Evolutionary conservation across 352 stramenopile genomes (phyloP).

Genomic region (Plasmopara viticola): DNA sequence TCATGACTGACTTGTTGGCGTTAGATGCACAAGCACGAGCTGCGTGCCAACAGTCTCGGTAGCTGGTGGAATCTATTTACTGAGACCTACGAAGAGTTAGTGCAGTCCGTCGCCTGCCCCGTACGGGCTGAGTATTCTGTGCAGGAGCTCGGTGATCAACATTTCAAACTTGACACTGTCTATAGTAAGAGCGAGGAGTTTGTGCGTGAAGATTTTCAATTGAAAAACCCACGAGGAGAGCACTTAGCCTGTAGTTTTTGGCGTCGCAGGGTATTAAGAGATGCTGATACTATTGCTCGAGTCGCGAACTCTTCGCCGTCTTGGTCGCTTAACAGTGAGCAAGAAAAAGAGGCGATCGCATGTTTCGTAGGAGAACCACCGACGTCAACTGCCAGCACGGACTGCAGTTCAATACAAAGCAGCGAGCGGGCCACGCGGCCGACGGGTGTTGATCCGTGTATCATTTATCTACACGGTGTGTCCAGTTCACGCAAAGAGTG

Average conservation of each 20-base stretch:
- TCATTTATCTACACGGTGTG: conserved; percentile 76
- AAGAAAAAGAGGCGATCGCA: conserved; percentile 7
- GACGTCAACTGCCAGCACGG: conserved; percentile 19
- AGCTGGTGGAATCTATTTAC: conserved; percentile 70
- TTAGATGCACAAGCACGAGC: conserved; percentile 48
- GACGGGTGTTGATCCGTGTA: conserved; percentile 31
- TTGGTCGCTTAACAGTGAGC: conserved; percentile 7
- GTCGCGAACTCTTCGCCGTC: not conserved
- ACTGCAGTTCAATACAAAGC: conserved; percentile 22
- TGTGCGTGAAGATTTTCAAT: conserved; percentile 52
- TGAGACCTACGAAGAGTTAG: conserved; percentile 65
- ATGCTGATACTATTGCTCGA: conserved; percentile 21
- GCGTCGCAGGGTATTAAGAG: conserved; percentile 22
- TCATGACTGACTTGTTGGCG: conserved; percentile 2
- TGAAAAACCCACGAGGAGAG: conserved; percentile 45
- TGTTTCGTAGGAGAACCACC: conserved; percentile 4
- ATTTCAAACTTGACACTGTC: conserved; percentile 12
- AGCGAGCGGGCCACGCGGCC: conserved; percentile 1
- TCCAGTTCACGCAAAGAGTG: conserved; percentile 74
- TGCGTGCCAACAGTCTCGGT: conserved; percentile 43
- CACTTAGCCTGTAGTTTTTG: conserved; percentile 71
- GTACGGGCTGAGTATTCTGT: conserved; percentile 54
- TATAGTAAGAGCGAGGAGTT: conserved; percentile 13
- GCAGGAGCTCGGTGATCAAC: conserved; percentile 38
- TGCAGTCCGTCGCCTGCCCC: conserved; percentile 61